Percentiles rank a stretch among this genome's conserved stretches.
phyloP scores from a whole-genome alignment of 164 flowering plant genomes.

The Macadamia tetraphylla region DNA sequence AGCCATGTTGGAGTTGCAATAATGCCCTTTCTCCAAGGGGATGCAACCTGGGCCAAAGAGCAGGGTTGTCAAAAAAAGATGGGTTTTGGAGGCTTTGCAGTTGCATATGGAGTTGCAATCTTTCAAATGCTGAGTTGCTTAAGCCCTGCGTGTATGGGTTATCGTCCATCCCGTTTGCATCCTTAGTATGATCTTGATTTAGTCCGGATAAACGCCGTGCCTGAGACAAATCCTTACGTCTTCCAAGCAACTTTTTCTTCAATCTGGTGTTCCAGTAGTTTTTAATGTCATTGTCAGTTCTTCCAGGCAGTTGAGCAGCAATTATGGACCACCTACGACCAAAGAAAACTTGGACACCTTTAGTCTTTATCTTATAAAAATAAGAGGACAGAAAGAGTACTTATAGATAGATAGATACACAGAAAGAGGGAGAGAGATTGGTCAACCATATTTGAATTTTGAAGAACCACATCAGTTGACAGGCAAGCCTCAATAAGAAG shows the following conservation, averaged over 20 bases:
- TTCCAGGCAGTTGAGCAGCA: constrained; percentile 94
- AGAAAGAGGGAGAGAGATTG: neutral
- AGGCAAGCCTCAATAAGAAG: no score
- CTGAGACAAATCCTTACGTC: constrained; percentile 45
- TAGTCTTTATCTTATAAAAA: neutral
- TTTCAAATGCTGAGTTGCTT: constrained; percentile 69
- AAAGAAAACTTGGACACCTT: neutral
- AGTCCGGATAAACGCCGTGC: constrained; percentile 15
- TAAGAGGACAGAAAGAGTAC: neutral
- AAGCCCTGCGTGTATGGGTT: constrained; percentile 22
- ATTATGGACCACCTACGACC: constrained; percentile 86
- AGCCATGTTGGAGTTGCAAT: constrained; percentile 33
- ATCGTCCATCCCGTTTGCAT: constrained; percentile 19
- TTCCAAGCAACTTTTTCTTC: constrained; percentile 83
- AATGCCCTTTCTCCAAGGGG: constrained; percentile 44
- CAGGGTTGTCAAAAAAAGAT: constrained; percentile 44
- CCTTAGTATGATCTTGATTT: constrained; percentile 19
- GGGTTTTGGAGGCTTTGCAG: constrained; percentile 52
- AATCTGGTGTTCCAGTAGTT: constrained; percentile 96
- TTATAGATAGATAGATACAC: neutral
- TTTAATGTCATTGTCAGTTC: constrained; percentile 94
- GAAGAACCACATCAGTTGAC: no score
- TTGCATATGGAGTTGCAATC: constrained; percentile 82
- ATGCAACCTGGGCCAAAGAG: constrained; percentile 59
- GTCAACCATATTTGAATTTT: no score